Evolutionary conservation across 2,329 filamentous ascomycete genomes (phyloP), one percentile per base, ranked within the genome.

Genomic region (Xylariaceae sp.): DNA sequence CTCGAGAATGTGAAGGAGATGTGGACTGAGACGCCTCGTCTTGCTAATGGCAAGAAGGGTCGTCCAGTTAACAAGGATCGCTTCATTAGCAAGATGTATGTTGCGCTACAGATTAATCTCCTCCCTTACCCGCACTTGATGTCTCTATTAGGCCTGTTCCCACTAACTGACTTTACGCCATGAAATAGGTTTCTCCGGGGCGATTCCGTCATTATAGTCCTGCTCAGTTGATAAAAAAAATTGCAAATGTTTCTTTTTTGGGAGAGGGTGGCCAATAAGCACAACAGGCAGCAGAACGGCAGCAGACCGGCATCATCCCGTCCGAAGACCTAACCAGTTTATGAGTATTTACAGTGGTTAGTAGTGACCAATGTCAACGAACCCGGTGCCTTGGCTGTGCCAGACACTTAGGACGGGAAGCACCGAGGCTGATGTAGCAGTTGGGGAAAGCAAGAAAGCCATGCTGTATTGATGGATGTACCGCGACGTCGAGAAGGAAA

Each of bases 1-100:
- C 73, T 96, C 33, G 88, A 95, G 72, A 95, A 95, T 54, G 88
- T 94, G 30, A 94, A 94, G 74, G 92, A 98, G 70, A 97, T 98
- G 90, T 98, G 92, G 92, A 96, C 89, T 8, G 92, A 98, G 70
- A 92, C 85, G 40, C 88, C 90, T 34, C 73, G 81, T 45, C 74
- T 86, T 58, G 81, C 85, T 15, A 83, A 82, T 50, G 90, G 90
- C 51, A 92, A 90, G 72, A 89, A 88, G 69, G 89, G 89, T 40
- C 74, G 84, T 56, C 81, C 85, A 31, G 87, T 97, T 47, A 98
- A 98, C 71, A 96, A 97, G 78, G 92, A 98, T 66, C 76, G 92
- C 29, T 96, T 96, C 66, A 92, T 97, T 59, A 94, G 87, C 75
- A 96, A 96, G 72, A 90, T 96, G 89, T 89, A 63, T n/a, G n/a